Evolutionary conservation across 148 eudicot genomes (phyloP).

Genomic region (Rhododendron mucronatum): DNA sequence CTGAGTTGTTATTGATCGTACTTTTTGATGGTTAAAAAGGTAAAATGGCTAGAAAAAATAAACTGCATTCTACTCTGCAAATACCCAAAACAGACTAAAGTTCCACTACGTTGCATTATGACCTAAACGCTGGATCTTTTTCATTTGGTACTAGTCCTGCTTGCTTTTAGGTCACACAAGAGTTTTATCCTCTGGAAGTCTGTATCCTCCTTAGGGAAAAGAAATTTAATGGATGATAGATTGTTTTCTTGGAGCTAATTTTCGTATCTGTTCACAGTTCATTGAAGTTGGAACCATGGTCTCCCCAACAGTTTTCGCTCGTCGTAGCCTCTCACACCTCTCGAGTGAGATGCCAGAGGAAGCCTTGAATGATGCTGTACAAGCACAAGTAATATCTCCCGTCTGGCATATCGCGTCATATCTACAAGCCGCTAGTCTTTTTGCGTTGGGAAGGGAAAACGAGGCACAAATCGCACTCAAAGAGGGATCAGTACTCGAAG

Average conservation of each 20-base stretch:
- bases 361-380: constrained; percentile 73
- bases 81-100: not conserved
- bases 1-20: not conserved
- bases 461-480: constrained; percentile 89
- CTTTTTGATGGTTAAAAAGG: not conserved
- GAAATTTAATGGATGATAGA: not conserved
- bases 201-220: not conserved
- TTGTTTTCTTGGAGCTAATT: constrained; percentile 5
- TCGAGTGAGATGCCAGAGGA: constrained; percentile 80
- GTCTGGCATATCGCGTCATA: constrained; percentile 83
- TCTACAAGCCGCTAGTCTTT: constrained; percentile 77
- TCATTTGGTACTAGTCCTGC: not conserved
- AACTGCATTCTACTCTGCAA: not conserved
- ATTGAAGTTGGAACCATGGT: constrained; percentile 88
- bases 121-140: not conserved
- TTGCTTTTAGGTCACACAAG: not conserved
- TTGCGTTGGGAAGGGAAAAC: constrained; percentile 63
- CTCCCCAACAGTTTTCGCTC: constrained; percentile 91
- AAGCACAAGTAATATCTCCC: constrained; percentile 81
- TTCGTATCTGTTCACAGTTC: constrained; percentile 45
- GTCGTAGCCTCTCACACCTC: constrained; percentile 80
- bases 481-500: constrained; percentile 79
- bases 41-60: not conserved
- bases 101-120: not conserved
- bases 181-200: not conserved